Evolutionary conservation across 2,329 filamentous ascomycete genomes (phyloP), one percentile per base, ranked within the genome.

Genomic region (Phaeosphaeria sp.): DNA sequence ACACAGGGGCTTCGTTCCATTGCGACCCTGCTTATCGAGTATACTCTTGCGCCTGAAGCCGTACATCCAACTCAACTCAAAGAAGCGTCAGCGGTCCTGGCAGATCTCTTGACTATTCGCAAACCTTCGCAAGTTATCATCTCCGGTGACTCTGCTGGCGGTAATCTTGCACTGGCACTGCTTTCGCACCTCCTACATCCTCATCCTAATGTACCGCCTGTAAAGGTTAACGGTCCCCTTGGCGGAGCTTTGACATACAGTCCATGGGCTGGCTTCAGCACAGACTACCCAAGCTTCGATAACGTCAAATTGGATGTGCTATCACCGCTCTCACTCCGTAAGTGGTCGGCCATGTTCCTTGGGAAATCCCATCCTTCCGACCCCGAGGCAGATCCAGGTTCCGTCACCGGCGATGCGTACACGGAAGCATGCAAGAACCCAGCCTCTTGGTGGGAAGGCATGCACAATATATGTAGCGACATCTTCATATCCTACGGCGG

Each of bases 141-240:
- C 3, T 55, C 60, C 2, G 60, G 60, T 6, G 60, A 63, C 42
- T 63, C 60, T 15, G 57, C 60, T 25, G 60, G 60, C 13, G 60
- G 52, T 3, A 43, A 49, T 13, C 10, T 54, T 15, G 52, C 33
- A 4, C 22, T 54, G 6, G 33, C 46, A 3, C 39, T 72, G 0
- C 58, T 72, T 2, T 68, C 68, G 17, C 69, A 72, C 52, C 18
- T 71, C 1, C 55, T 71, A 6, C 64, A 71, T 47, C 65, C 68
- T 10, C 67, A 67, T 46, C 63, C 65, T 21, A 54, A 65, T n/a
- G 58, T 68, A 1, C 49, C 56, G 3, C 23, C 42, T 1, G 30
- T 71, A 15, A 49, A 62, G 23, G 54, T 73, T 42, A 52, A 59
- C 27, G 21, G 11, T 48, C 62, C 51, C 22, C 44, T 55, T 21